phyloP scores from a whole-genome alignment of 2,329 filamentous ascomycete genomes.

The Septoria petroselini region DNA sequence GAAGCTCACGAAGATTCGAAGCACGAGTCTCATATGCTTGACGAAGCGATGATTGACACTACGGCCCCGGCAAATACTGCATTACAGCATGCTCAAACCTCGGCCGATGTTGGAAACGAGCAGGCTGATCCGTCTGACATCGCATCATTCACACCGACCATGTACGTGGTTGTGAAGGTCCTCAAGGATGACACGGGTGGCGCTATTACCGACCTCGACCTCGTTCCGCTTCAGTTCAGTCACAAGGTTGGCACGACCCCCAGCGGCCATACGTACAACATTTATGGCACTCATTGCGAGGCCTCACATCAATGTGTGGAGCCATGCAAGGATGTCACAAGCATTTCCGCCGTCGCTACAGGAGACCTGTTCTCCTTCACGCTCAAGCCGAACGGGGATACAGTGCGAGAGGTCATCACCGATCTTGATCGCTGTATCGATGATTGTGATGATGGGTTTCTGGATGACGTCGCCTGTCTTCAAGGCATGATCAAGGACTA shows the following conservation, averaged over 20 bases:
- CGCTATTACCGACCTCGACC: conserved; percentile 17
- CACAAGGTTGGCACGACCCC: conserved; percentile 4
- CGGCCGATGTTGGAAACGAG: too few species aligned
- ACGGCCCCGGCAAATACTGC: neutral
- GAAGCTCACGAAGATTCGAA: neutral
- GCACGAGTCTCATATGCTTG: too few species aligned
- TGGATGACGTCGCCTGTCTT: conserved; percentile 18
- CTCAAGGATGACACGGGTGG: conserved; percentile 14
- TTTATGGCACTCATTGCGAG: conserved; percentile 24
- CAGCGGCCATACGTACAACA: conserved; percentile 24
- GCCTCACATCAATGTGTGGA: conserved; percentile 9
- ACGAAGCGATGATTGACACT: neutral
- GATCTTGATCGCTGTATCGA: conserved; percentile 19
- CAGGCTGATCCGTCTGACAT: neutral
- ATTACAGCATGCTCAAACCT: too few species aligned
- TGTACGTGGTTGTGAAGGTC: conserved; percentile 20
- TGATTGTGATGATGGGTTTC: conserved; percentile 27
- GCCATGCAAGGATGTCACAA: conserved; percentile 12
- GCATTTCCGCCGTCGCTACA: conserved; percentile 17
- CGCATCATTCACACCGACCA: conserved; percentile 2
- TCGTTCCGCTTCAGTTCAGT: conserved; percentile 20
- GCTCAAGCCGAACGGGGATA: conserved; percentile 24
- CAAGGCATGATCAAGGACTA: conserved; percentile 26
- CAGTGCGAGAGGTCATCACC: conserved; percentile 18
- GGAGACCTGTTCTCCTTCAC: conserved; percentile 15